Evolutionary conservation across 2,329 filamentous ascomycete genomes (phyloP).

Genomic region (Dichotomopilus funicola): DNA sequence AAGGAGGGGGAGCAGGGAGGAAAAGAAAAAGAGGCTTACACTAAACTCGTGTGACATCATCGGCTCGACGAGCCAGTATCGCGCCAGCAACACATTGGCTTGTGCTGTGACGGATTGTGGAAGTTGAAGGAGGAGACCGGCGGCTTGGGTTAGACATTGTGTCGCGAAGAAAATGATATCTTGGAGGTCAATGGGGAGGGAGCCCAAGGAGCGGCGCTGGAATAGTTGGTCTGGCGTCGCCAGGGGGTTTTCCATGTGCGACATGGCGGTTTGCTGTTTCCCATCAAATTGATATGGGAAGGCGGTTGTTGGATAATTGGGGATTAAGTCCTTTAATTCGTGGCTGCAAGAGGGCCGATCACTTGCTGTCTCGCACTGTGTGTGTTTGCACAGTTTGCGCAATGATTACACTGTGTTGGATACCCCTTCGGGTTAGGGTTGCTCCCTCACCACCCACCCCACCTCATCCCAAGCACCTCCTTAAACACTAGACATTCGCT

Average conservation of each 20-base stretch:
- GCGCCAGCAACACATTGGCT: slow-evolving; percentile 72
- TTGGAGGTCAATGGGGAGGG: slow-evolving; percentile 61
- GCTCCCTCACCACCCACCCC: too few species aligned
- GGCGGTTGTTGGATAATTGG: neutral
- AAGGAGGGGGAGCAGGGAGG: neutral
- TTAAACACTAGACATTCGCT: too few species aligned
- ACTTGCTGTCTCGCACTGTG: too few species aligned
- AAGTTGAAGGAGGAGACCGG: slow-evolving; percentile 73
- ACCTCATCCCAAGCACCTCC: too few species aligned
- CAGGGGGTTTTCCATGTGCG: slow-evolving; percentile 63
- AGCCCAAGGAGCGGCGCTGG: slow-evolving; percentile 46
- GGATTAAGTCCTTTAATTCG: too few species aligned
- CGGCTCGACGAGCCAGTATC: slow-evolving; percentile 65
- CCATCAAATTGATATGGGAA: neutral
- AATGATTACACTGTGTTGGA: too few species aligned
- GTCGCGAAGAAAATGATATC: slow-evolving; percentile 65
- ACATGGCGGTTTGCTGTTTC: slow-evolving; percentile 35
- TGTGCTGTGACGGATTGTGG: slow-evolving; percentile 82
- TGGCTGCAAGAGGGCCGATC: too few species aligned
- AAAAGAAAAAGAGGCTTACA: slow-evolving; percentile 29
- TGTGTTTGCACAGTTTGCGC: too few species aligned
- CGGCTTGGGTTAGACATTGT: slow-evolving; percentile 68
- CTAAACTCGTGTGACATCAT: slow-evolving; percentile 54
- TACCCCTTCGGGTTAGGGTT: too few species aligned
- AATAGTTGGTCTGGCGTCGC: slow-evolving; percentile 66